Evolutionary conservation across 1,139 yeast species (phyloP).

Genomic region (Pichia sp.): DNA sequence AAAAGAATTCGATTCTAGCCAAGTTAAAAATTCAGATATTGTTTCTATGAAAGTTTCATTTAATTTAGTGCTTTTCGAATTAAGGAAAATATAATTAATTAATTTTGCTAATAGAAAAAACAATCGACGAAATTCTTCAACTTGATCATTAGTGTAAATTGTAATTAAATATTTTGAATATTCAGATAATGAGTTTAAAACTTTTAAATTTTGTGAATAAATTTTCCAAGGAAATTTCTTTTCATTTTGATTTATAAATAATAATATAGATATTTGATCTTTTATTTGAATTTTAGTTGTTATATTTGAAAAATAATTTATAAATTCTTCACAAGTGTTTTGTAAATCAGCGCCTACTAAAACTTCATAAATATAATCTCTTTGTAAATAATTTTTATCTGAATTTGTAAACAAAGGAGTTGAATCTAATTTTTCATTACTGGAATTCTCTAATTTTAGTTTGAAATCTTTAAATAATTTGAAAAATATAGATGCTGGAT

Average conservation of each 20-base stretch:
- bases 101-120: conserved; percentile 3
- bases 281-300: conserved; percentile 10
- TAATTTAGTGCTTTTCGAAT: conserved; percentile 1
- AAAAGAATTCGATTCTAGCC: conserved; percentile 1
- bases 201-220: conserved; percentile 10
- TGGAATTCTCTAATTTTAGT: conserved; percentile 14
- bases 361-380: conserved; percentile 25
- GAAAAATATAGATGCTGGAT: conserved; percentile 23
- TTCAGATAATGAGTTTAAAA: conserved; percentile 14
- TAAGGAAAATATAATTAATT: conserved; percentile 1
- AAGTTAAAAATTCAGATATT: conserved; percentile 1
- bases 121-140: not conserved
- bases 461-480: conserved; percentile 26
- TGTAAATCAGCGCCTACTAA: conserved; percentile 23
- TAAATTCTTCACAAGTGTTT: conserved; percentile 21
- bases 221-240: conserved; percentile 21
- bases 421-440: conserved; percentile 13
- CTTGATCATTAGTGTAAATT: not conserved
- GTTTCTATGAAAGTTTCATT: conserved; percentile 4
- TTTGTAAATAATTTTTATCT: conserved; percentile 17
- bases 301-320: conserved; percentile 17
- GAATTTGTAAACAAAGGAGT: conserved; percentile 18
- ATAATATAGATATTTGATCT: conserved; percentile 22
- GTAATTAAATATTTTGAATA: conserved; percentile 11
- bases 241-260: conserved; percentile 18